A percentile compares a stretch with the other conserved stretches of the same genome.
Evolutionary conservation across 768 basidiomycete genomes (phyloP).

Genomic region (Hysterangium stoloniferum): DNA sequence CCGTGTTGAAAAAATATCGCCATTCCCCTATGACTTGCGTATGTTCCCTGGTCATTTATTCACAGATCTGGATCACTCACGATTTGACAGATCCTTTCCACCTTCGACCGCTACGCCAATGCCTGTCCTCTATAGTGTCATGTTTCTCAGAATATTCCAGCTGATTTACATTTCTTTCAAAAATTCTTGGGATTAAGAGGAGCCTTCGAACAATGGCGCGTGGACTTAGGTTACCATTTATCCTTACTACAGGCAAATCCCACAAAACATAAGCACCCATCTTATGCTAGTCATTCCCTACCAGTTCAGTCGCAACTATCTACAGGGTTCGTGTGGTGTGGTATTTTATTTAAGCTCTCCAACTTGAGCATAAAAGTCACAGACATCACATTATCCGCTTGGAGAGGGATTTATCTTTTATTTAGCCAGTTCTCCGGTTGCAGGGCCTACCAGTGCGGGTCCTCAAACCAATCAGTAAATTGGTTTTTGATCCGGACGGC

Average conservation of each 20-base stretch:
- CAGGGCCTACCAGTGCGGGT: too few species aligned
- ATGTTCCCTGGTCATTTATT: constrained; percentile 18
- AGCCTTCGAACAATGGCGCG: constrained; percentile 94
- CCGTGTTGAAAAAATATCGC: constrained; percentile 89
- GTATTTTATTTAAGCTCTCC: constrained; percentile 3
- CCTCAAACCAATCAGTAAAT: too few species aligned
- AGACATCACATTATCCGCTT: too few species aligned
- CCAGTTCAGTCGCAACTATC: constrained; percentile 86
- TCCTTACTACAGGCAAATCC: constrained; percentile 90
- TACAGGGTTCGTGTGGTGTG: constrained; percentile 54
- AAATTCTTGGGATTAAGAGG: constrained; percentile 45
- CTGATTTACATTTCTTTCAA: background rate
- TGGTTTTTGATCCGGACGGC: too few species aligned
- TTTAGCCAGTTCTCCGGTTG: too few species aligned
- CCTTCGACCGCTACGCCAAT: constrained; percentile 95
- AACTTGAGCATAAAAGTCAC: too few species aligned
- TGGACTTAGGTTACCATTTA: constrained; percentile 96
- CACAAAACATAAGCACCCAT: constrained; percentile 85
- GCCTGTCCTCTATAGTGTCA: constrained; percentile 92
- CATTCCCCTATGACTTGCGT: constrained; percentile 94
- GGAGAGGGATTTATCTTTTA: too few species aligned
- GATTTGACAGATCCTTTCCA: constrained; percentile 64
- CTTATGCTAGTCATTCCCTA: constrained; percentile 91
- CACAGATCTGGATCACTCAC: constrained; percentile 8
- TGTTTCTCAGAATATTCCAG: constrained; percentile 28